These are phyloP conservation scores for Saccharomyces hybrid DNA, from an alignment of 1,139 yeast species.

Conservation along the genomic window DNA sequence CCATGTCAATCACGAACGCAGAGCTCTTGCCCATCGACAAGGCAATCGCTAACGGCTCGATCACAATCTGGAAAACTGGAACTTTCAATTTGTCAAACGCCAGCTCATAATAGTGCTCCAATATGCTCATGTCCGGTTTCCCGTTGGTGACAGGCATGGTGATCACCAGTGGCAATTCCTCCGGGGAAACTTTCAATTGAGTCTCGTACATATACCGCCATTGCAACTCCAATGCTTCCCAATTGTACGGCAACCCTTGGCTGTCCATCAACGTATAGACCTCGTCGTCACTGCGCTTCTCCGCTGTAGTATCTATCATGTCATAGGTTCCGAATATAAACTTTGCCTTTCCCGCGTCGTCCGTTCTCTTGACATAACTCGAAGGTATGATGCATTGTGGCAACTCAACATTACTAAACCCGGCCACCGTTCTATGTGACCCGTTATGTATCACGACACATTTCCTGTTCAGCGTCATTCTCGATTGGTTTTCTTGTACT, in stretches of 20 bases:
- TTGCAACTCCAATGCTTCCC: slow-evolving; percentile 51
- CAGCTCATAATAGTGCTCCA: slow-evolving; percentile 43
- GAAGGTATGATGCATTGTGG: slow-evolving; percentile 57
- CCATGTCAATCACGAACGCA: slow-evolving; percentile 63
- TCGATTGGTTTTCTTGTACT: background rate
- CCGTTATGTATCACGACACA: slow-evolving; percentile 63
- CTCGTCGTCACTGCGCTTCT: slow-evolving; percentile 37
- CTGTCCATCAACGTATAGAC: slow-evolving; percentile 52
- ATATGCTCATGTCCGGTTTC: slow-evolving; percentile 32
- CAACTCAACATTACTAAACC: slow-evolving; percentile 57
- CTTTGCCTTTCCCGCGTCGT: slow-evolving; percentile 25
- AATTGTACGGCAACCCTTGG: slow-evolving; percentile 59
- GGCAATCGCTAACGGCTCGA: slow-evolving; percentile 62
- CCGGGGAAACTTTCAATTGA: slow-evolving; percentile 41
- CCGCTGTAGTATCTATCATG: slow-evolving; percentile 37
- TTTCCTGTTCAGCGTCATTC: slow-evolving; percentile 15
- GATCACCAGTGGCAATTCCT: slow-evolving; percentile 55
- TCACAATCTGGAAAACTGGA: slow-evolving; percentile 60
- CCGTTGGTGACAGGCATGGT: slow-evolving; percentile 54
- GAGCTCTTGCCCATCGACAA: slow-evolving; percentile 62
- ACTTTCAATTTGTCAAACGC: slow-evolving; percentile 60
- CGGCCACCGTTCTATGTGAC: slow-evolving; percentile 58
- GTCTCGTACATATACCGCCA: slow-evolving; percentile 51
- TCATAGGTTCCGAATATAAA: slow-evolving; percentile 41
- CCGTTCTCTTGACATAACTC: slow-evolving; percentile 39